These are phyloP conservation scores for Dentipellis fragilis DNA, from an alignment of 768 basidiomycete species.

Conservation along the genomic window DNA sequence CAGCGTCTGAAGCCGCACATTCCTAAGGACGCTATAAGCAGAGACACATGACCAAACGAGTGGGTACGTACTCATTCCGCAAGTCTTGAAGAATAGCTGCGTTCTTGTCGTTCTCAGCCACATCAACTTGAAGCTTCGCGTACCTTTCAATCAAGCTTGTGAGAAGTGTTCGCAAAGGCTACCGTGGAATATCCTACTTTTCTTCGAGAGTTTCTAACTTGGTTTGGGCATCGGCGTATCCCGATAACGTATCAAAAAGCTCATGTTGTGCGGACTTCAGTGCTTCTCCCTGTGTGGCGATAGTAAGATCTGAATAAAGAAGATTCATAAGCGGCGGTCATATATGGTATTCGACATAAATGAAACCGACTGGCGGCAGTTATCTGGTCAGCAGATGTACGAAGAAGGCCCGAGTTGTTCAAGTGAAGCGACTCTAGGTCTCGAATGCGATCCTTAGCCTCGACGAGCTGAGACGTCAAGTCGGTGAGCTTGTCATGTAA, in stretches of 20 bases:
- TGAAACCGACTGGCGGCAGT: conserved; percentile 7
- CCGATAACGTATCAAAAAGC: neutral
- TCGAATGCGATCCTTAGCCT: conserved; percentile 10
- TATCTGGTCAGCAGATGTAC: conserved; percentile 5
- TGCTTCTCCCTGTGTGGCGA: neutral
- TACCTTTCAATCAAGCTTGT: neutral
- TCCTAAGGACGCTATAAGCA: neutral
- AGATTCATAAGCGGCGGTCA: neutral
- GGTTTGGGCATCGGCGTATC: neutral
- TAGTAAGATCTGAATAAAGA: neutral
- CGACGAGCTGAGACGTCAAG: conserved; percentile 10
- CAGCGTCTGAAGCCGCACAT: conserved; percentile 7
- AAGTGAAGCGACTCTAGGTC: conserved; percentile 1
- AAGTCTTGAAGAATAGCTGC: neutral
- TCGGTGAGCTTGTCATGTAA: conserved; percentile 14
- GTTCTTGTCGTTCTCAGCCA: neutral
- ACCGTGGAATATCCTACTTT: neutral
- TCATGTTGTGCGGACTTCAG: neutral
- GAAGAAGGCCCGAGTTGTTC: conserved; percentile 4
- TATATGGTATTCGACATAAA: neutral
- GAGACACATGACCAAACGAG: neutral
- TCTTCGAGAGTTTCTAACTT: neutral
- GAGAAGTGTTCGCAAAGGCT: neutral
- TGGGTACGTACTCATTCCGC: conserved; percentile 5
- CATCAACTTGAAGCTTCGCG: neutral